Evolutionary conservation across 2,329 filamentous ascomycete species (phyloP), one percentile per base, ranked within the genome.

Genomic region (Colletotrichum cuscutae): DNA sequence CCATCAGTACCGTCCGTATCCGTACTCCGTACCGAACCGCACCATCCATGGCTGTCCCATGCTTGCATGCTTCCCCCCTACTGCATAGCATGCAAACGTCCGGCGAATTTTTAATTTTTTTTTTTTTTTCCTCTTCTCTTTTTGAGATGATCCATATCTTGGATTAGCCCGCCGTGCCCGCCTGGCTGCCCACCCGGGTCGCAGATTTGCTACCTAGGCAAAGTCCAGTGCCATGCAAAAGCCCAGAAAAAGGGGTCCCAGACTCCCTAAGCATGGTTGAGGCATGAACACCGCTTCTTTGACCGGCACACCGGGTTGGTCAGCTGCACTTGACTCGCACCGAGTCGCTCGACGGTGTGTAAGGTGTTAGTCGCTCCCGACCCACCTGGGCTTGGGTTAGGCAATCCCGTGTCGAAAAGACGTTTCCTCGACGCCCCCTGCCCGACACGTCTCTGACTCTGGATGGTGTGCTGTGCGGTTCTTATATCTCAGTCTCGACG

Each of bases 311-410:
- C 46, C 8, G 46, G 35, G 59, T 42, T 63, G 56, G 61, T 65
- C 61, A 70, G 66, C 61, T 71, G 71, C 71, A 74, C 76, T 75
- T 72, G 74, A 61, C 69, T 72, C 65, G 71, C 56, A 72, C 68
- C 56, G 57, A 66, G 56, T 72, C 62, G 64, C 70, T 65, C 60
- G 72, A 72, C 46, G 72, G 69, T 68, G 57, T 68, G 37, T 42
- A 42, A 42, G 37, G 37, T 42, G 37, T 42, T 42, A 52, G 58
- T 70, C 28, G 37, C 46, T 53, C 59, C 59, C 35, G 72, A 74
- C 74, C 74, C 74, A 75, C 74, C 57, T 59, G 68, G 68, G 64
- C 58, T 71, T 71, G 62, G 72, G 72, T 75, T 74, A 75, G 74
- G 74, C 72, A 72, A 75, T 75, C 35, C 68, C 35, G 58, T 60